These are phyloP conservation scores for Euphorbia lathyris DNA, from an alignment of 345 rosid species.

Conservation along the genomic window DNA sequence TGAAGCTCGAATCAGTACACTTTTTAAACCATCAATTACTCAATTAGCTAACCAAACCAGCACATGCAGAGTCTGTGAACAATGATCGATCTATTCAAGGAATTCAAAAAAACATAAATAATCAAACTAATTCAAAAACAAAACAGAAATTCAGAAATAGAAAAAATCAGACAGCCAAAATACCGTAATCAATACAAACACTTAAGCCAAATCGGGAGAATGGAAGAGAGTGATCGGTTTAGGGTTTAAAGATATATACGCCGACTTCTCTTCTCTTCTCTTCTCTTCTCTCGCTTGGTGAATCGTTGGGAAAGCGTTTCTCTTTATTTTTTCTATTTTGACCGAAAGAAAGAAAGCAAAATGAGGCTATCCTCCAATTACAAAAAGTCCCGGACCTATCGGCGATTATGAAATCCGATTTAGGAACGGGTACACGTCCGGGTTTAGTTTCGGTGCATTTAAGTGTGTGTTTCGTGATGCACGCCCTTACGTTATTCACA, in stretches of 20 bases:
- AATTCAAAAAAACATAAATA: slow-evolving; percentile 2
- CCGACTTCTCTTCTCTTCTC: slow-evolving; percentile 25
- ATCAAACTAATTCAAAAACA: slow-evolving; percentile 19
- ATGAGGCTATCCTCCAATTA: slow-evolving; percentile 13
- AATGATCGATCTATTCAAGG: slow-evolving; percentile 42
- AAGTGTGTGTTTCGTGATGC: slow-evolving; percentile 33
- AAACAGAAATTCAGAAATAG: slow-evolving; percentile 5
- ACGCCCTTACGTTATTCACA: slow-evolving; percentile 20
- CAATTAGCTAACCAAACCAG: slow-evolving; percentile 20
- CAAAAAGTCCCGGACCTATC: slow-evolving; percentile 62
- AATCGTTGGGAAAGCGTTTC: neutral
- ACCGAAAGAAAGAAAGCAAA: slow-evolving; percentile 16
- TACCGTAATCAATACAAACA: neutral
- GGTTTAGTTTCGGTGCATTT: slow-evolving; percentile 47
- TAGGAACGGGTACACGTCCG: slow-evolving; percentile 55
- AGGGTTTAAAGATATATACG: slow-evolving; percentile 43
- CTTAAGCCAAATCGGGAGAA: neutral
- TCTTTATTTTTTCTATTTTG: slow-evolving; percentile 16
- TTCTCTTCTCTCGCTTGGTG: no score
- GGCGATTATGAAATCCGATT: slow-evolving; percentile 70
- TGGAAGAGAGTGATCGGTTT: slow-evolving; percentile 4
- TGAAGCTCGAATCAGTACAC: slow-evolving; percentile 24
- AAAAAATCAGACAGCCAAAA: slow-evolving; percentile 4
- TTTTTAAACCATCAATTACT: slow-evolving; percentile 25
- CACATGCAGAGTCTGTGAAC: slow-evolving; percentile 25